Evolutionary conservation across 805 yeast species (phyloP), one percentile per base, ranked within the genome.

Genomic region (Saccharomycopsis sp.): DNA sequence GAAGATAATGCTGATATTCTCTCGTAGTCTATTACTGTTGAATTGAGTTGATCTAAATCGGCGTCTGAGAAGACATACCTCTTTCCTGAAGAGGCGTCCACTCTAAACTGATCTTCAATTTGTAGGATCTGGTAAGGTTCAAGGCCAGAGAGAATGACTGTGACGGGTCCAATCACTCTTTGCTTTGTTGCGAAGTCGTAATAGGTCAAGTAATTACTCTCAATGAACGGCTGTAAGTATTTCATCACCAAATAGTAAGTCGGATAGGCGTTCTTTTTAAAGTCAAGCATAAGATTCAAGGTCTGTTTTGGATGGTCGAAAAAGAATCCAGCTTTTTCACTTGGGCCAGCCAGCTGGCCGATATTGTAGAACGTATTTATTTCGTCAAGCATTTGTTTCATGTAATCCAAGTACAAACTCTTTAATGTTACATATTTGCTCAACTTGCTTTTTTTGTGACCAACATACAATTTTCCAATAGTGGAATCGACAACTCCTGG

Each of bases 391-490:
- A 85, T 72, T 2, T 69, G 67, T 58, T 67, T 67, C n/a, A 86
- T 61, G 1, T 85, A 85, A 55, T 77, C 75, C 58, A 86, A 69
- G 65, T 86, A 86, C 58, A 85, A 64, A 41, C 68, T 66, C 24
- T 72, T 71, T 38, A 86, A 68, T 0, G 86, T 84, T 51, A 75
- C 72, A 22, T 71, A 71, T 3, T 77, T 68, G 42, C 73, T 70
- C 60, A 86, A 69, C 52, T 76, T 77, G 3, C 73, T 72, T 57
- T 73, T 72, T 59, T 79, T 79, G 67, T 87, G 92, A 1, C 90
- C 90, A 25, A 86, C 87, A 54, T 78, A 84, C 15, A 85, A 68
- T 47, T 75, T 71, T 2, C 70, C 65, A 2, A 70, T 69, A 56
- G 75, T 55, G 74, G 49, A 29, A 52, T 75, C 51, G 20, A 3